phyloP scores from a whole-genome alignment of 202 grass and related monocot species.

The Elaeis oleifera region DNA sequence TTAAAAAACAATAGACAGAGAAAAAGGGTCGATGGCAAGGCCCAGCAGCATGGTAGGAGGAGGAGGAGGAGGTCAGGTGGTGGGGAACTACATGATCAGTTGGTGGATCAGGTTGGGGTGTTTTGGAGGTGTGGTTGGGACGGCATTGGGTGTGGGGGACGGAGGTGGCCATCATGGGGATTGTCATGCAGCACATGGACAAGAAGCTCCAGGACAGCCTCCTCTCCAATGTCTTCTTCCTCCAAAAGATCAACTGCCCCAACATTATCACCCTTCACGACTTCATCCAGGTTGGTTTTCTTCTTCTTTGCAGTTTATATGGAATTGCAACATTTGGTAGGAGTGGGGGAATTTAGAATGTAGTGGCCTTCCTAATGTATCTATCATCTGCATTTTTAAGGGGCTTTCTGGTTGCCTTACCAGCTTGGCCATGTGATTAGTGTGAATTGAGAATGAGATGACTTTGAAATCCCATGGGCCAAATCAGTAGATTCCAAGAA shows the following conservation, averaged over 20 bases:
- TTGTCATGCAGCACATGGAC: constrained; percentile 35
- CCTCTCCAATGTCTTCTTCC: constrained; percentile 83
- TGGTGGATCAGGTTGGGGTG: constrained; percentile 59
- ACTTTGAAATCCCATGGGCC: too few relatives aligned
- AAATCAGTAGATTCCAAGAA: too few relatives aligned
- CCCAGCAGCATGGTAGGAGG: neutral
- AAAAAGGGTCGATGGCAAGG: constrained; percentile 9
- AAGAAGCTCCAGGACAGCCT: constrained; percentile 39
- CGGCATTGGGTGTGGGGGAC: constrained; percentile 31
- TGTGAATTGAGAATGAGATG: too few relatives aligned
- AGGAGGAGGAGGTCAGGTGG: constrained; percentile 25
- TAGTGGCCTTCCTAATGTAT: too few relatives aligned
- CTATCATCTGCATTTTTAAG: too few relatives aligned
- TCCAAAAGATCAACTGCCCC: constrained; percentile 55
- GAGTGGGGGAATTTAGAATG: too few relatives aligned
- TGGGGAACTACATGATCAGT: constrained; percentile 63
- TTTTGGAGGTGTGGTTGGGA: constrained; percentile 70
- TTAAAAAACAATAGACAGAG: too few relatives aligned
- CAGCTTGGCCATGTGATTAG: too few relatives aligned
- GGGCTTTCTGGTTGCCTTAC: too few relatives aligned
- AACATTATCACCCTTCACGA: constrained; percentile 83
- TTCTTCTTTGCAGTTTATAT: neutral
- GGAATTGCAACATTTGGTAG: too few relatives aligned
- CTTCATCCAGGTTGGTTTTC: constrained; percentile 47
- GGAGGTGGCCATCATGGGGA: constrained; percentile 91